These are phyloP conservation scores for Physcomitrellopsis africana DNA, from an alignment of 225 moss, liverwort and hornwort genomes.

Conservation along the genomic window DNA sequence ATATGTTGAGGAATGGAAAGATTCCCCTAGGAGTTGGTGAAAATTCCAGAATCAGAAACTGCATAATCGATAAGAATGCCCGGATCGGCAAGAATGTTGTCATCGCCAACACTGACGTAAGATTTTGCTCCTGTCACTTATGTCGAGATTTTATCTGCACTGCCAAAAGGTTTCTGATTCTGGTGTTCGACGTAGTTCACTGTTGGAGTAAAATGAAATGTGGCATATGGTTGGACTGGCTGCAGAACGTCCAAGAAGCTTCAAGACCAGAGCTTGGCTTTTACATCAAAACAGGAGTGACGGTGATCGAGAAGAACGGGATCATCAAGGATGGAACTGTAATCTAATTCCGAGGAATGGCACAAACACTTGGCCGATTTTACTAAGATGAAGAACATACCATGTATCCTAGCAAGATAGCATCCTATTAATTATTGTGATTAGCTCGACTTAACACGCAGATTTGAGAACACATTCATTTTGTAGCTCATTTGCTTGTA, in stretches of 20 bases:
- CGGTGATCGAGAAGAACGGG: slow-evolving; percentile 57
- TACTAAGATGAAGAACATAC: slow-evolving; percentile 15
- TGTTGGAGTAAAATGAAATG: neutral
- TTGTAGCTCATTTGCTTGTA: slow-evolving; percentile 5
- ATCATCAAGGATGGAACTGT: slow-evolving; percentile 50
- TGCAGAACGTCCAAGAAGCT: slow-evolving; percentile 65
- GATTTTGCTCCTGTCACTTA: neutral
- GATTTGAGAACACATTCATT: slow-evolving; percentile 5
- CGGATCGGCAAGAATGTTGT: slow-evolving; percentile 60
- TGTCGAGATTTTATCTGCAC: too few relatives aligned
- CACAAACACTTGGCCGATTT: neutral
- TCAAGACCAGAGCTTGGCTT: slow-evolving; percentile 56
- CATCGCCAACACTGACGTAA: slow-evolving; percentile 62
- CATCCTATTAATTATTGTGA: neutral
- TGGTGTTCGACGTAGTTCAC: neutral
- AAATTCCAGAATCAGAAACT: slow-evolving; percentile 75
- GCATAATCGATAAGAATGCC: slow-evolving; percentile 68
- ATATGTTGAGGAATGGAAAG: slow-evolving; percentile 60
- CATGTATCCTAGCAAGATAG: slow-evolving; percentile 4
- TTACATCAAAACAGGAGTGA: slow-evolving; percentile 60
- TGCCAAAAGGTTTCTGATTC: too few relatives aligned
- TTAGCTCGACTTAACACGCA: neutral
- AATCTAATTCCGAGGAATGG: slow-evolving; percentile 27
- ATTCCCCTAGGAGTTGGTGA: slow-evolving; percentile 77
- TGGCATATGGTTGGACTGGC: slow-evolving; percentile 12